A percentile compares a stretch with the other conserved stretches of the same genome.
Conservation (phyloP, 2,329 filamentous ascomycete genomes). For the Penicillium palitans region DNA sequence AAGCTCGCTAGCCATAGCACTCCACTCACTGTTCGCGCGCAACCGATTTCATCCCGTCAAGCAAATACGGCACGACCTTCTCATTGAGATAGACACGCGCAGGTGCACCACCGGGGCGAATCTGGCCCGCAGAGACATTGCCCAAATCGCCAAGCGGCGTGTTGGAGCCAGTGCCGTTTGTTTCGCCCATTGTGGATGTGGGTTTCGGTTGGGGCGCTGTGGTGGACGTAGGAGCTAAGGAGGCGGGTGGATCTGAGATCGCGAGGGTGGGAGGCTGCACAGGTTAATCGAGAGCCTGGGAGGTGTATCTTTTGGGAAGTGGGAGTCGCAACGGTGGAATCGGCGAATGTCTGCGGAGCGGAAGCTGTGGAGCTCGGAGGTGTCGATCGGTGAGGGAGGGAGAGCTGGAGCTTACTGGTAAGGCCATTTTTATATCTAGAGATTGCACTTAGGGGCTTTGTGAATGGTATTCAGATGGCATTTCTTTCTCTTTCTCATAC, state of each 20-base stretch:
- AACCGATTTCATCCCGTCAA: conserved; percentile 74
- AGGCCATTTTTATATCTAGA: background rate
- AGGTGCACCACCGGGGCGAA: conserved; percentile 65
- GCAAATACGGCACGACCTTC: conserved; percentile 65
- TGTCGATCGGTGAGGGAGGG: conserved; percentile 1
- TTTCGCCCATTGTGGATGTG: conserved; percentile 25
- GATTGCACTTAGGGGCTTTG: background rate
- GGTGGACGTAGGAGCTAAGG: background rate
- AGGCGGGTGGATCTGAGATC: background rate
- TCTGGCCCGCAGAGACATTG: conserved; percentile 55
- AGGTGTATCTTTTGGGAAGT: background rate
- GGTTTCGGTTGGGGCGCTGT: background rate
- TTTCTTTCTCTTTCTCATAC: background rate
- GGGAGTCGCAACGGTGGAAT: background rate
- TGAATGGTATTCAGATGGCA: background rate
- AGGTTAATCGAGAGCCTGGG: background rate
- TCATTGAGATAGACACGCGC: conserved; percentile 70
- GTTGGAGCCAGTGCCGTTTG: conserved; percentile 24
- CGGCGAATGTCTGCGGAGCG: conserved; percentile 2
- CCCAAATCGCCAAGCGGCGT: conserved; percentile 36
- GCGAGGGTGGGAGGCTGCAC: background rate
- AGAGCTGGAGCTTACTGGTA: background rate
- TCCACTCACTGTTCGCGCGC: conserved; percentile 68
- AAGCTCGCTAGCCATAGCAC: background rate
- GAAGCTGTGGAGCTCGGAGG: conserved; percentile 8